phyloP scores from a whole-genome alignment of 805 yeast species.

The Spathaspora hagerdaliae region DNA sequence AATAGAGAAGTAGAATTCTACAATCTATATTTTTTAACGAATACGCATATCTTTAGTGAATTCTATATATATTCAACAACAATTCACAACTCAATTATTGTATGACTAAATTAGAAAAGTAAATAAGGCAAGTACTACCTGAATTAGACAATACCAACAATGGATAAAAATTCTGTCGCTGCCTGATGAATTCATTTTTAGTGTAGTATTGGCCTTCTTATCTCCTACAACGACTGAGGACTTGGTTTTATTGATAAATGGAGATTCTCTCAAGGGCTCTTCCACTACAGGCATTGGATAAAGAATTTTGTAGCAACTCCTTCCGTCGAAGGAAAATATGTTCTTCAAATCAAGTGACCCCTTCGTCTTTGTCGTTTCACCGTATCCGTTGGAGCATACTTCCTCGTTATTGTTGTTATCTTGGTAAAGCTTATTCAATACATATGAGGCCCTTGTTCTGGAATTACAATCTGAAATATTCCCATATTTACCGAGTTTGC shows the following conservation, averaged over 20 bases:
- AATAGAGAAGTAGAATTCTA: not conserved
- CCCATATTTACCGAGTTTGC: constrained; percentile 38
- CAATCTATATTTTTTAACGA: not conserved
- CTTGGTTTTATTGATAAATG: not conserved
- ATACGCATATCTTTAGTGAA: no score
- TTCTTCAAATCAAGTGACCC: constrained; percentile 12
- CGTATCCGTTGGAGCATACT: constrained; percentile 21
- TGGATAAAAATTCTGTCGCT: not conserved
- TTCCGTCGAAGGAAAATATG: constrained; percentile 19
- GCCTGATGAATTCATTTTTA: not conserved
- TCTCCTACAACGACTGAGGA: not conserved
- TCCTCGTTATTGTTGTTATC: constrained; percentile 14
- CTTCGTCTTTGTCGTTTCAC: constrained; percentile 12
- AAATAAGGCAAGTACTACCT: not conserved
- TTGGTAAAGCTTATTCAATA: constrained; percentile 31
- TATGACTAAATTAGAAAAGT: no score
- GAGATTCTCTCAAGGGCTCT: not conserved
- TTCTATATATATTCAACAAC: not conserved
- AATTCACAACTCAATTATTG: not conserved
- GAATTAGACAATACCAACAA: not conserved
- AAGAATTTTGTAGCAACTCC: constrained; percentile 16
- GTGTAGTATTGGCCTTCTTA: no score
- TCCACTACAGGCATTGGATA: not conserved
- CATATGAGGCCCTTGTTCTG: constrained; percentile 37
- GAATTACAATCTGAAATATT: constrained; percentile 36